Percentiles rank a stretch among this genome's conserved stretches.
These are phyloP conservation scores for Talaromyces wortmannii DNA, from an alignment of 495 filamentous ascomycete species.

Conservation along the genomic window DNA sequence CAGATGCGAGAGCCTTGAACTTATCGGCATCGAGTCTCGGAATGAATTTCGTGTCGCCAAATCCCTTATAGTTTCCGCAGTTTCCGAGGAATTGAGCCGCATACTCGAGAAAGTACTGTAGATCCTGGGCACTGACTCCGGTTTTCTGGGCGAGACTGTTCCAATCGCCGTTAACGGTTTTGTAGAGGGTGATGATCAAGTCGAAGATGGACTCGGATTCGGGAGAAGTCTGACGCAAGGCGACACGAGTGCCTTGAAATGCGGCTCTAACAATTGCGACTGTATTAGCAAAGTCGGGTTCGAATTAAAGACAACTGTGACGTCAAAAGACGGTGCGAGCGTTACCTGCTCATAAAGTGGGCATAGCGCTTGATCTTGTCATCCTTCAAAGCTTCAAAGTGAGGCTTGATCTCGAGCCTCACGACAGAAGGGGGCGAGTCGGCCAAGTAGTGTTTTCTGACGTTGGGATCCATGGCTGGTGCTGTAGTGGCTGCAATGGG, in stretches of 20 bases:
- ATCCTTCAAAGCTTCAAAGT: slow-evolving; percentile 77
- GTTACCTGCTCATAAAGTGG: slow-evolving; percentile 80
- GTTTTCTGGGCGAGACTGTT: slow-evolving; percentile 59
- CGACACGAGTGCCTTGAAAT: slow-evolving; percentile 77
- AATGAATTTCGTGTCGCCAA: slow-evolving; percentile 92
- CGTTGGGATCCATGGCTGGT: slow-evolving; percentile 28
- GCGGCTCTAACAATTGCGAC: slow-evolving; percentile 54
- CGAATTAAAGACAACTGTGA: slow-evolving; percentile 1
- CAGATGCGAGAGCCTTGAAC: slow-evolving; percentile 64
- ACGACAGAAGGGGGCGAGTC: slow-evolving; percentile 87
- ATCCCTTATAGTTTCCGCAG: slow-evolving; percentile 90
- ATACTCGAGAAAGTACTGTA: slow-evolving; percentile 79
- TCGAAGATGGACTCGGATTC: slow-evolving; percentile 90
- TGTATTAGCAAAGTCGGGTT: neutral
- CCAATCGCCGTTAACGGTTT: slow-evolving; percentile 73
- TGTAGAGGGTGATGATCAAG: slow-evolving; percentile 76
- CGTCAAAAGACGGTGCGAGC: slow-evolving; percentile 1
- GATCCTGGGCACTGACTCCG: slow-evolving; percentile 58
- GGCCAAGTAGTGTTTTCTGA: slow-evolving; percentile 66
- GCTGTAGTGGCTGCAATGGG: slow-evolving; percentile 5
- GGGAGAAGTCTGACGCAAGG: slow-evolving; percentile 80
- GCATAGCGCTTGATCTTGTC: slow-evolving; percentile 72
- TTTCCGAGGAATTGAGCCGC: slow-evolving; percentile 86
- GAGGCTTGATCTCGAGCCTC: slow-evolving; percentile 75
- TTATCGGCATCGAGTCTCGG: slow-evolving; percentile 63